These are phyloP conservation scores for Jackrogersella multiformis DNA, from an alignment of 495 filamentous ascomycete genomes.

Conservation along the genomic window DNA sequence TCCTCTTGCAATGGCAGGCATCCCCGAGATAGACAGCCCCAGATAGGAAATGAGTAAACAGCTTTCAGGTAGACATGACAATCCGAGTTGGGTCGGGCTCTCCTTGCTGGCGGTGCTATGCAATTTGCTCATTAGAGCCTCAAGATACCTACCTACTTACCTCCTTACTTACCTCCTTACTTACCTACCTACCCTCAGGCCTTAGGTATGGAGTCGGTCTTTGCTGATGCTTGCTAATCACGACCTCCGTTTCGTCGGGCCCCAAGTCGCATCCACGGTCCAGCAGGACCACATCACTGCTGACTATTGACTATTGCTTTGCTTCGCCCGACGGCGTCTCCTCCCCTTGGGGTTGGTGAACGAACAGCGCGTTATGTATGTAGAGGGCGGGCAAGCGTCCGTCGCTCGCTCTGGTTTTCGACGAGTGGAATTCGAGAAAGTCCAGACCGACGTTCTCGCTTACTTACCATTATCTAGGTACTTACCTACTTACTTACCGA, in stretches of 20 bases:
- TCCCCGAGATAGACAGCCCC: slow-evolving; percentile 6
- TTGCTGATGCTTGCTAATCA: slow-evolving; percentile 6
- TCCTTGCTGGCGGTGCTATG: too few relatives aligned
- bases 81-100: too few relatives aligned
- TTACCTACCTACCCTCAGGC: neutral
- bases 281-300: neutral
- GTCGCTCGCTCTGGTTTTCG: neutral
- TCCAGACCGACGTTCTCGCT: slow-evolving; percentile 11
- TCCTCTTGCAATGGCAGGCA: slow-evolving; percentile 19
- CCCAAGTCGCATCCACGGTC: slow-evolving; percentile 5
- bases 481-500: neutral
- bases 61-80: neutral
- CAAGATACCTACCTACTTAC: too few relatives aligned
- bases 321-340: slow-evolving; percentile 1
- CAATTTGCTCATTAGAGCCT: too few relatives aligned
- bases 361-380: too few relatives aligned
- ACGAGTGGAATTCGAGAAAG: slow-evolving; percentile 1
- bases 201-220: neutral
- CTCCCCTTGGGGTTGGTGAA: neutral
- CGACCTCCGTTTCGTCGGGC: neutral
- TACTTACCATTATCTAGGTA: too few relatives aligned
- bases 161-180: neutral
- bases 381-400: too few relatives aligned
- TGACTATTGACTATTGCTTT: neutral
- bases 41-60: neutral